Conservation (phyloP, 129 eudicot genomes). For the Heracleum sosnowskyi region DNA sequence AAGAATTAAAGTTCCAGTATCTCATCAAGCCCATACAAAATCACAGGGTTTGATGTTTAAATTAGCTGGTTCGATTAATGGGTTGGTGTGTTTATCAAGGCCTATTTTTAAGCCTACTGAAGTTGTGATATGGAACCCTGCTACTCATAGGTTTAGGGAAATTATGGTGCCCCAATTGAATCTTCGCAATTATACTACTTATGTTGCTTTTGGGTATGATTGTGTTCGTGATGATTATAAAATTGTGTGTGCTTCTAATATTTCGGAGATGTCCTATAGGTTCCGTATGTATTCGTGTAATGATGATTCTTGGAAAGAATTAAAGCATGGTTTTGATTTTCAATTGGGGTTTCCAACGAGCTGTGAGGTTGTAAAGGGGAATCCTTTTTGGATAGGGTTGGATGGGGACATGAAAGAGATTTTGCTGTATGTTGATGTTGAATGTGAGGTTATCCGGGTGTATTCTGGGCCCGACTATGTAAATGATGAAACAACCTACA, state of each 20-base stretch:
- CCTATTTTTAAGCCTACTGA: neutral
- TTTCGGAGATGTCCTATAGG: neutral
- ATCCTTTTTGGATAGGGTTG: constrained; percentile 5
- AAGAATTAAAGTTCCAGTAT: too few species aligned
- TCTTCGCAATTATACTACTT: neutral
- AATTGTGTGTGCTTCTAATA: neutral
- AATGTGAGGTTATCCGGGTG: neutral
- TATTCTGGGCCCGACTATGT: neutral
- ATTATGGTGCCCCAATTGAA: neutral
- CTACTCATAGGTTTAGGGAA: neutral
- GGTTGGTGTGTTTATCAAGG: neutral
- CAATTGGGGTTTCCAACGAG: neutral
- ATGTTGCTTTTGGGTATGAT: neutral
- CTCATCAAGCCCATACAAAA: neutral
- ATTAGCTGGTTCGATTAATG: neutral
- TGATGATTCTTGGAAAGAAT: neutral
- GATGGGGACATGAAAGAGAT: neutral
- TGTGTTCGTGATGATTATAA: neutral
- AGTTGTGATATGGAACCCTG: constrained; percentile 1
- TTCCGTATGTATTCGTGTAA: neutral
- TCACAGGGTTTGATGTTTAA: neutral
- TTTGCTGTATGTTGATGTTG: neutral
- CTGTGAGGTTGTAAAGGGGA: neutral
- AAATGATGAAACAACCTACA: neutral
- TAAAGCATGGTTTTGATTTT: neutral